Percentiles rank a stretch among this genome's conserved stretches.
These are phyloP conservation scores for Coemansia sp. DNA, from an alignment of 192 early-diverging fungal genomes.

Conservation along the genomic window DNA sequence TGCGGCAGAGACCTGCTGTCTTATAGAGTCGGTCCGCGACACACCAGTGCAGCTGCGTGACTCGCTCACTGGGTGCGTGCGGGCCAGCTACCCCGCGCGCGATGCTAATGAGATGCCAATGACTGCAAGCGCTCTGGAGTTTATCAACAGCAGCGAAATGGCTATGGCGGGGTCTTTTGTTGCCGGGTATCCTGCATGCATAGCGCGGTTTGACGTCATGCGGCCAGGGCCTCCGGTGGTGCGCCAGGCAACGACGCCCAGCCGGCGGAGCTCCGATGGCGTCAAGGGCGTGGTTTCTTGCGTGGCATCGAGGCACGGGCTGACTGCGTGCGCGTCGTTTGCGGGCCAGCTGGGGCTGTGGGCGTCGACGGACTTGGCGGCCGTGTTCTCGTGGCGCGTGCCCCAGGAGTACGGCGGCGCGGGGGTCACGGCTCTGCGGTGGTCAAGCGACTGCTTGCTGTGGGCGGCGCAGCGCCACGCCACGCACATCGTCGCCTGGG, in stretches of 20 bases:
- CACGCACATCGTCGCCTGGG: constrained; percentile 67
- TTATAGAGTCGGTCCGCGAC: constrained; percentile 63
- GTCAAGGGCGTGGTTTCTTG: constrained; percentile 76
- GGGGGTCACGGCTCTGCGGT: constrained; percentile 57
- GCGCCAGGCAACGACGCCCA: constrained; percentile 54
- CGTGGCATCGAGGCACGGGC: constrained; percentile 48
- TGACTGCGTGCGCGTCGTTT: constrained; percentile 75
- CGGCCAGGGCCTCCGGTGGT: constrained; percentile 58
- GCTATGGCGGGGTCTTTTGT: constrained; percentile 63
- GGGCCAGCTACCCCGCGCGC: constrained; percentile 63
- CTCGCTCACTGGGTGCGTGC: constrained; percentile 41
- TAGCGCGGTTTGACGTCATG: constrained; percentile 67
- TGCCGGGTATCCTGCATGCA: constrained; percentile 62
- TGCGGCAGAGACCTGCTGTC: constrained; percentile 59
- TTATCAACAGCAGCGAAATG: constrained; percentile 51
- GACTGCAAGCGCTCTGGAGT: constrained; percentile 62
- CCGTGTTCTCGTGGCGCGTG: constrained; percentile 12
- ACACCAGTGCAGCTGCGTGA: constrained; percentile 79
- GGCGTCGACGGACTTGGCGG: constrained; percentile 39
- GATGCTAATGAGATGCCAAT: constrained; percentile 63
- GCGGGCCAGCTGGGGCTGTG: constrained; percentile 65
- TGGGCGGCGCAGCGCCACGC: constrained; percentile 65
- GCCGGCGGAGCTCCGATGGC: constrained; percentile 62
- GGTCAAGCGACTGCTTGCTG: constrained; percentile 62
- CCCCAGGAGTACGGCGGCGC: constrained; percentile 48